Percentiles rank a stretch among this genome's conserved stretches.
Evolutionary conservation across 2,329 filamentous ascomycete species (phyloP).

Genomic region (Aspergillus sp.): DNA sequence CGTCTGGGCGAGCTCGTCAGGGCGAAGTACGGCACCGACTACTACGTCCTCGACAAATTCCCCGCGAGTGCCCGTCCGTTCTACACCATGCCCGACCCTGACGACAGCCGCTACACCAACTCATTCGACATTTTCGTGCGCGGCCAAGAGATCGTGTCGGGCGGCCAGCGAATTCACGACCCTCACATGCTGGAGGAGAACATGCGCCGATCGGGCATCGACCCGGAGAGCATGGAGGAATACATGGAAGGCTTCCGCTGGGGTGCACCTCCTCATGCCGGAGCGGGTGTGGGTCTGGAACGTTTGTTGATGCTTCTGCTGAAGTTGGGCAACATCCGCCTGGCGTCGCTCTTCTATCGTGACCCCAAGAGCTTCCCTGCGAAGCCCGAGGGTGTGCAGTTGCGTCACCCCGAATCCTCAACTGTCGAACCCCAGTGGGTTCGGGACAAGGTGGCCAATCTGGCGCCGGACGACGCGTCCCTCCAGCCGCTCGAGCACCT

Average conservation of each 20-base stretch:
- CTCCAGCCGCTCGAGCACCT: constrained; percentile 79
- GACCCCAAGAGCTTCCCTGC: constrained; percentile 84
- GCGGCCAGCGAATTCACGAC: constrained; percentile 90
- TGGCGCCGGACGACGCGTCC: constrained; percentile 49
- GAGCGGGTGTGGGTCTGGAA: constrained; percentile 86
- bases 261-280: constrained; percentile 84
- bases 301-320: constrained; percentile 83
- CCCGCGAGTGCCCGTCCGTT: constrained; percentile 81
- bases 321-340: constrained; percentile 82
- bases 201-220: constrained; percentile 73
- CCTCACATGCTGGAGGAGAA: constrained; percentile 70
- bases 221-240: constrained; percentile 81
- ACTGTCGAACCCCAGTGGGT: constrained; percentile 70
- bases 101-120: constrained; percentile 73
- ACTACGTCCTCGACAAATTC: constrained; percentile 94
- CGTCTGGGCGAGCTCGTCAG: constrained; percentile 80
- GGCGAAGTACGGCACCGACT: constrained; percentile 83
- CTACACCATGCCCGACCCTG: constrained; percentile 81
- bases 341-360: constrained; percentile 82
- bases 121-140: constrained; percentile 95
- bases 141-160: constrained; percentile 88
- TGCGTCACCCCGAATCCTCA: constrained; percentile 86
- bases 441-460: constrained; percentile 35
- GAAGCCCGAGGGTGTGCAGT: constrained; percentile 58
- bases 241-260: constrained; percentile 87